These are phyloP conservation scores for Plasmodium adleri DNA, from an alignment of 169 alveolate genomes.

Conservation along the genomic window DNA sequence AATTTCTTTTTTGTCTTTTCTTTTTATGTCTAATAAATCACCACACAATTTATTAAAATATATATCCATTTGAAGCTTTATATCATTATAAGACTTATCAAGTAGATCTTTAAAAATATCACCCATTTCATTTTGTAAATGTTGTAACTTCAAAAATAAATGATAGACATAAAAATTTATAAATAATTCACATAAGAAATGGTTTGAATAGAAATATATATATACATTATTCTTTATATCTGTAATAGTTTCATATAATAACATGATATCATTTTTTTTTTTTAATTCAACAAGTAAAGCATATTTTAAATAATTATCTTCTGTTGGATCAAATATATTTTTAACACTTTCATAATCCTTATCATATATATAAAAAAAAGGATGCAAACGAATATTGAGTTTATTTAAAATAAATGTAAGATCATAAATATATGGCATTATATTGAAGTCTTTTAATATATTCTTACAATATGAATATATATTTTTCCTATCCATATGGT, in stretches of 20 bases:
- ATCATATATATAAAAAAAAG: constrained; percentile 12
- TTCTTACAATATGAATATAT: background rate
- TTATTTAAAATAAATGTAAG: constrained; percentile 15
- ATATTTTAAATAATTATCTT: constrained; percentile 19
- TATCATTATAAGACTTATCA: background rate
- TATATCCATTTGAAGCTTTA: constrained; percentile 6
- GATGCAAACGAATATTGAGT: constrained; percentile 17
- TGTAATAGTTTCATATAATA: constrained; percentile 5
- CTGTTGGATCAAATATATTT: constrained; percentile 5
- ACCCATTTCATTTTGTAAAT: background rate
- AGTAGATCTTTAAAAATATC: background rate
- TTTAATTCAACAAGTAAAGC: background rate
- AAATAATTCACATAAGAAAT: background rate
- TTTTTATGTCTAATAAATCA: constrained; percentile 6
- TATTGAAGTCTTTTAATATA: constrained; percentile 11
- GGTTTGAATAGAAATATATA: constrained; percentile 11
- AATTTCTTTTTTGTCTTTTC: constrained; percentile 3
- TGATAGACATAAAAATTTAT: constrained; percentile 19
- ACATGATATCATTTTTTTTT: background rate
- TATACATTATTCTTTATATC: constrained; percentile 32
- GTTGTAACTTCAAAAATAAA: background rate
- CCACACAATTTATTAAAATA: constrained; percentile 15
- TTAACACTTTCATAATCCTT: background rate
- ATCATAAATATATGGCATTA: constrained; percentile 30
- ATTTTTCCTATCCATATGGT: constrained; percentile 2